phyloP scores from a whole-genome alignment of 768 basidiomycete species.

The Phlegmacium glaucopus region DNA sequence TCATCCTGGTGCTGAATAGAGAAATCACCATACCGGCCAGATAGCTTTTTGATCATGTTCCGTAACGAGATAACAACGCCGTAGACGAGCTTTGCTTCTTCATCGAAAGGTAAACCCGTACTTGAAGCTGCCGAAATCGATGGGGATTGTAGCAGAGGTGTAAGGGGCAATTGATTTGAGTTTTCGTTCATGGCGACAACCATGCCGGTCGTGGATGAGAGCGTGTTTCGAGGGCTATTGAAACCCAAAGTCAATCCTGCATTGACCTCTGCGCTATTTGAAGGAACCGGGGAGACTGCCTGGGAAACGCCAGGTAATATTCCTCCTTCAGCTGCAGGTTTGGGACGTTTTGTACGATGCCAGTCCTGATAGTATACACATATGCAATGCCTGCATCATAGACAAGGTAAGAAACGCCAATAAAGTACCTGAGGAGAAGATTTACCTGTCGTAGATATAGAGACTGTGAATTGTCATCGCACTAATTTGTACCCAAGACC shows the following conservation, averaged over 20 bases:
- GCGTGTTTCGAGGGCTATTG: constrained; percentile 63
- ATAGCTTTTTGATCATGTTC: constrained; percentile 94
- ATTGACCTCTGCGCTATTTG: constrained; percentile 27
- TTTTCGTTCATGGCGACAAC: constrained; percentile 60
- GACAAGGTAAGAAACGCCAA: neutral
- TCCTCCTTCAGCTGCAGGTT: constrained; percentile 67
- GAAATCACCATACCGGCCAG: constrained; percentile 62
- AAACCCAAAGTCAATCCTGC: constrained; percentile 34
- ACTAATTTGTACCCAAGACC: neutral
- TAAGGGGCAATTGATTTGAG: constrained; percentile 27
- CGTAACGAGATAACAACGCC: constrained; percentile 88
- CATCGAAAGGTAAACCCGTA: constrained; percentile 84
- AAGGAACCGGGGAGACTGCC: constrained; percentile 43
- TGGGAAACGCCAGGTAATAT: constrained; percentile 81
- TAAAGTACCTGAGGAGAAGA: constrained; percentile 5
- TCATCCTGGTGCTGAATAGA: neutral
- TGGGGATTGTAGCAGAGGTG: constrained; percentile 35
- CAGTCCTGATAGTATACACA: constrained; percentile 97
- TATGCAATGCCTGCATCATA: constrained; percentile 68
- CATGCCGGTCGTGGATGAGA: constrained; percentile 60
- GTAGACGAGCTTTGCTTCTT: constrained; percentile 96
- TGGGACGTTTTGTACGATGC: constrained; percentile 76
- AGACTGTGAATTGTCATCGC: constrained; percentile 87
- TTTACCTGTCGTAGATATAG: constrained; percentile 90
- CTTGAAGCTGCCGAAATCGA: constrained; percentile 34